Percentiles rank a stretch among this genome's conserved stretches.
Conservation (phyloP, 805 yeast genomes). For the Metschnikowia hibisci region DNA sequence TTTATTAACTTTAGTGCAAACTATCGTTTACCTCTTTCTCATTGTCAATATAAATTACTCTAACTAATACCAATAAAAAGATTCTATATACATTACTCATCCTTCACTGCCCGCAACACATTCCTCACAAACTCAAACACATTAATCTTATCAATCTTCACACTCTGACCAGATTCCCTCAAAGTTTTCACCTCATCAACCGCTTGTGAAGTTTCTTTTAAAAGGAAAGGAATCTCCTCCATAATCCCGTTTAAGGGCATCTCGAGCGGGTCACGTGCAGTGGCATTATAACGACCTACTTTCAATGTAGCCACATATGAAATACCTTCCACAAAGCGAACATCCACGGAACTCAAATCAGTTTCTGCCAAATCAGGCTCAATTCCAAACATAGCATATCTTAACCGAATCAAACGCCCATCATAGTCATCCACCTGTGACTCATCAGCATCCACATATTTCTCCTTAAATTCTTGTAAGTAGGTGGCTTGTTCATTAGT, state of each 20-base stretch:
- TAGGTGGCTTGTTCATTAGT: constrained; percentile 43
- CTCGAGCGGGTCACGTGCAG: constrained; percentile 21
- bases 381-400: constrained; percentile 81
- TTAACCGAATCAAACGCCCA: constrained; percentile 73
- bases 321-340: constrained; percentile 58
- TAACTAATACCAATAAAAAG: neutral
- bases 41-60: no score
- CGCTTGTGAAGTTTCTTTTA: constrained; percentile 34
- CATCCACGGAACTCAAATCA: constrained; percentile 53
- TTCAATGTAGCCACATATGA: constrained; percentile 67
- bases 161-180: constrained; percentile 37
- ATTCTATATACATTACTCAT: constrained; percentile 3
- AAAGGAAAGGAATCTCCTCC: constrained; percentile 42
- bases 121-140: constrained; percentile 36
- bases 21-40: no score
- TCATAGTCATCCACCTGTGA: constrained; percentile 54
- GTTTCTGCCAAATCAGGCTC: constrained; percentile 58
- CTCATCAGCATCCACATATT: constrained; percentile 52
- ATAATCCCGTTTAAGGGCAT: constrained; percentile 37
- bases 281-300: constrained; percentile 36
- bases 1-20: no score
- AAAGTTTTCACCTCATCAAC: constrained; percentile 45
- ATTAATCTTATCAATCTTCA: constrained; percentile 35
- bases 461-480: constrained; percentile 52
- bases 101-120: constrained; percentile 23